A percentile compares a stretch with the other conserved stretches of the same genome.
These are phyloP conservation scores for Jaenimonas drosophilae DNA, from an alignment of 208 protist genomes.

Conservation along the genomic window DNA sequence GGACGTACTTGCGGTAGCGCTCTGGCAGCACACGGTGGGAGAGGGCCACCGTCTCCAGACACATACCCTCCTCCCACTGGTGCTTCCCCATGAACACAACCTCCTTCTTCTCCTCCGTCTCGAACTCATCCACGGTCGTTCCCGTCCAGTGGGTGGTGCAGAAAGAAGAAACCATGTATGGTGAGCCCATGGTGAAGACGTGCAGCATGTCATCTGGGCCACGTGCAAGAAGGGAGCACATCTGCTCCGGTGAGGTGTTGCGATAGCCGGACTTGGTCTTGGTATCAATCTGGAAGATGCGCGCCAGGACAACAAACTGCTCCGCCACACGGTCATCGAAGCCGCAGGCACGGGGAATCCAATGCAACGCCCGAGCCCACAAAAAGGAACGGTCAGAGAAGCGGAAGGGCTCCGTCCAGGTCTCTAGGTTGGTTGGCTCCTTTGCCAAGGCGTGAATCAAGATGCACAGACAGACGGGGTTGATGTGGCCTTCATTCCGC, in stretches of 20 bases:
- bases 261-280: slow-evolving; percentile 28
- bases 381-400: slow-evolving; percentile 64
- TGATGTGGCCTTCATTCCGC: slow-evolving; percentile 28
- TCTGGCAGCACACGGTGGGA: slow-evolving; percentile 70
- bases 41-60: slow-evolving; percentile 66
- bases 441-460: slow-evolving; percentile 49
- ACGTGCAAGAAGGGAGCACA: slow-evolving; percentile 57
- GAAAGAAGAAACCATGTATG: slow-evolving; percentile 49
- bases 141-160: slow-evolving; percentile 72
- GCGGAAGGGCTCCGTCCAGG: slow-evolving; percentile 78
- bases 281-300: slow-evolving; percentile 74
- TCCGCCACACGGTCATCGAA: slow-evolving; percentile 47
- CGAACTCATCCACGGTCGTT: slow-evolving; percentile 45
- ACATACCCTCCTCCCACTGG: slow-evolving; percentile 74
- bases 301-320: slow-evolving; percentile 56
- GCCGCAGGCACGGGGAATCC: slow-evolving; percentile 65
- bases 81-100: slow-evolving; percentile 64
- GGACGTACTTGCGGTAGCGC: slow-evolving; percentile 44
- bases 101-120: slow-evolving; percentile 46
- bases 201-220: slow-evolving; percentile 45
- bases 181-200: slow-evolving; percentile 81
- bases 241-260: slow-evolving; percentile 63
- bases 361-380: slow-evolving; percentile 68
- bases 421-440: slow-evolving; percentile 47
- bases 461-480: slow-evolving; percentile 60